Conservation (phyloP, 345 rosid genomes). For the Ceriops tagal region DNA sequence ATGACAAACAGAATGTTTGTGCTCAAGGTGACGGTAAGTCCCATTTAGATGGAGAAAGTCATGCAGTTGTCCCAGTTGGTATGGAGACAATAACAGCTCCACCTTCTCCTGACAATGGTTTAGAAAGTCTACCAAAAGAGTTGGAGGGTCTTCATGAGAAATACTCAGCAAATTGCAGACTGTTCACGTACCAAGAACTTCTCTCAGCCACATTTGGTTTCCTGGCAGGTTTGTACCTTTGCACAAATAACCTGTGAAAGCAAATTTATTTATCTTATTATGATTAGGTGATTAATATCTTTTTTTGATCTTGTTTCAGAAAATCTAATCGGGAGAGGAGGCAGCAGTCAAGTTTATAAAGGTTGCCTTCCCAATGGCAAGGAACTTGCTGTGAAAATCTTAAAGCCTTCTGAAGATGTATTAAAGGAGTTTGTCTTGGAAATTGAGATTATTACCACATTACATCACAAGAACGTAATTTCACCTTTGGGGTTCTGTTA, state of each 20-base stretch:
- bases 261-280: background rate
- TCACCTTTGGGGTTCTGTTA: conserved; percentile 83
- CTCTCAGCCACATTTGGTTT: conserved; percentile 59
- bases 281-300: background rate
- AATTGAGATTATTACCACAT: conserved; percentile 71
- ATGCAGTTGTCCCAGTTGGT: conserved; percentile 51
- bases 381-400: conserved; percentile 82
- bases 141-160: conserved; percentile 30
- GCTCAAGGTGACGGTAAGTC: background rate
- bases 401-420: conserved; percentile 66
- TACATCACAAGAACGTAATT: conserved; percentile 73
- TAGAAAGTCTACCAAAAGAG: conserved; percentile 20
- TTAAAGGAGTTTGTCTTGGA: conserved; percentile 75
- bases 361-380: conserved; percentile 79
- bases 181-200: conserved; percentile 45
- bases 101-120: conserved; percentile 31
- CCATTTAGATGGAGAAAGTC: conserved; percentile 25
- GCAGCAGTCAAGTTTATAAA: conserved; percentile 80
- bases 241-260: background rate
- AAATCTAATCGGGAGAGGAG: conserved; percentile 89
- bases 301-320: conserved; percentile 36
- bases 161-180: conserved; percentile 32
- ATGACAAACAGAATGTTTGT: conserved; percentile 6
- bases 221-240: conserved; percentile 48
- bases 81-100: conserved; percentile 23